Base-by-base conservation (phyloP, 108 stramenopile species). In the Nitzschia palea region DNA sequence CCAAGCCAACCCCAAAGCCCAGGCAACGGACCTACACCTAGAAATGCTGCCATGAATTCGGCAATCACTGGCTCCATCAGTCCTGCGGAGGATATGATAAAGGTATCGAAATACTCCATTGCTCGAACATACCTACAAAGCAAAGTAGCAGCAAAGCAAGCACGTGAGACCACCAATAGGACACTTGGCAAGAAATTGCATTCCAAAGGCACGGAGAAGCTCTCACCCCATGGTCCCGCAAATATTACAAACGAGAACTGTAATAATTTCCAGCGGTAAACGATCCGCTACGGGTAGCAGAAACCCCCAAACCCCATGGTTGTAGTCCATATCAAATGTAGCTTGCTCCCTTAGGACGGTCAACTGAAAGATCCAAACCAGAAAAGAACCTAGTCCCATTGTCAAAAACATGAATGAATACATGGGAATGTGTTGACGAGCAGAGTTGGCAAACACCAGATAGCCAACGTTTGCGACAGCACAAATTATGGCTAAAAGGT, bases 41-140 rank as follows among this genome's bases (percentile, higher is more conserved):
- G 44, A 0, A 36, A 9, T 33, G 31, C 65, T 5, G 76, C 68
- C 45, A 74, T 50, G 42, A 82, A 65, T 20, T 42, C 44, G 6
- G 81, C 72, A 3, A 67, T 56, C n/a, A 78, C 65, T 2, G 81
- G 81, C 44, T 82, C 80, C 50, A 75, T 40, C 42, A 82, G 44
- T 3, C 61, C 59, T 6, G 72, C 71, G 14, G 71, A 56, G 18
- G 78, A 55, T 23, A 89, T 80, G 22, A 83, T 75, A n/a, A 89
- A 54, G 0, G 68, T 62, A 30, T 85, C 85, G 48, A 89, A 86
- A 50, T 84, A 84, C n/a, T 84, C 82, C 83, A 86, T 81, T 23
- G 82, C 76, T 1, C 81, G 79, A 36, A 86, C 74, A 42, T 76
- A 88, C 10, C 37, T 40, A 12, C 6, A 40, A 40, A 40, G 10